Evolutionary conservation across 371 early-diverging fungal species (phyloP).

Genomic region (Zychaea mexicana): DNA sequence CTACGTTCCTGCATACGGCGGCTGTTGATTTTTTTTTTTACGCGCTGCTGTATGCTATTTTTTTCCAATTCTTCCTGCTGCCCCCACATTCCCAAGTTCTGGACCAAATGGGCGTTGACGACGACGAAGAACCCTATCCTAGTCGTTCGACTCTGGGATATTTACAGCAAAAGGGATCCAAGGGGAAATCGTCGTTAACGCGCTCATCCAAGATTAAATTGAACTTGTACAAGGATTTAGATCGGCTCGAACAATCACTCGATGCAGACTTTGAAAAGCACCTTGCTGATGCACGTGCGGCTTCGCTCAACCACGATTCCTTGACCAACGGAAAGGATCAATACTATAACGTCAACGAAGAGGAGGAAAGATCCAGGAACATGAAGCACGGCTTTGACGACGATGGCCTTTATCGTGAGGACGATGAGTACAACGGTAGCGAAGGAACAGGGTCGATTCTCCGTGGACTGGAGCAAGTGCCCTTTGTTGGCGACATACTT

Average conservation of each 20-base stretch:
- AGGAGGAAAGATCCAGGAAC: neutral
- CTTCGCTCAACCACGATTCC: slow-evolving; percentile 1
- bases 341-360: neutral
- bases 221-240: slow-evolving; percentile 24
- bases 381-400: neutral
- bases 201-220: slow-evolving; percentile 7
- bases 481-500: slow-evolving; percentile 10
- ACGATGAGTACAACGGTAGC: neutral
- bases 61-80: too few relatives aligned
- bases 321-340: neutral
- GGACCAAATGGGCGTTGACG: neutral
- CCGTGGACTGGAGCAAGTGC: slow-evolving; percentile 12
- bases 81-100: neutral
- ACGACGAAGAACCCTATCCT: neutral
- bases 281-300: slow-evolving; percentile 15
- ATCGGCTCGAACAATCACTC: slow-evolving; percentile 25
- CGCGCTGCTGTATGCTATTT: too few relatives aligned
- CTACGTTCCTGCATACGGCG: too few relatives aligned
- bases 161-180: neutral
- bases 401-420: neutral
- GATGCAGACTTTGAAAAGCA: slow-evolving; percentile 26
- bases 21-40: neutral
- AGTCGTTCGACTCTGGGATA: neutral
- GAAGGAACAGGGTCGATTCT: slow-evolving; percentile 1
- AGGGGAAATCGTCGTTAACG: neutral